Evolutionary conservation across 2,329 filamentous ascomycete species (phyloP).

Genomic region (Teratosphaeria zuluensis): DNA sequence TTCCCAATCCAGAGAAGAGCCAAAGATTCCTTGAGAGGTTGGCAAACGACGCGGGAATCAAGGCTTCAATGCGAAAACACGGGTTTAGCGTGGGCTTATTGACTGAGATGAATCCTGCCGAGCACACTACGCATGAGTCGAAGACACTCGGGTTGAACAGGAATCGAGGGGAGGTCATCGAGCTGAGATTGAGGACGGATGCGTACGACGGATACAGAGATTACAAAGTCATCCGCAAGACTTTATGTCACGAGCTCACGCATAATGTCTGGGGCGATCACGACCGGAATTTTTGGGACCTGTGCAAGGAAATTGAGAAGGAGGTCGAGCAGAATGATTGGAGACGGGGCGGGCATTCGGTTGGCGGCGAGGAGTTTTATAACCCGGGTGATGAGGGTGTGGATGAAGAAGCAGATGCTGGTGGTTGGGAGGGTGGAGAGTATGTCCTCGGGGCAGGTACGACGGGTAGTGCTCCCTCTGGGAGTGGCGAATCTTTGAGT

Average conservation of each 20-base stretch:
- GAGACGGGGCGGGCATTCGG: conserved; percentile 56
- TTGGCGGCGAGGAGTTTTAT: conserved; percentile 52
- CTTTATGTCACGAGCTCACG: conserved; percentile 87
- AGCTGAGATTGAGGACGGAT: conserved; percentile 83
- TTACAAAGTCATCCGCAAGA: conserved; percentile 83
- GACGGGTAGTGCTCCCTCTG: conserved; percentile 9
- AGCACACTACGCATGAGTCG: conserved; percentile 73
- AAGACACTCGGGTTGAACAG: conserved; percentile 78
- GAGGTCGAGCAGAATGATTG: conserved; percentile 78
- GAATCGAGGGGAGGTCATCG: conserved; percentile 81
- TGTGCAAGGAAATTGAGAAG: conserved; percentile 77
- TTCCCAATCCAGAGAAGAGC: conserved; percentile 65
- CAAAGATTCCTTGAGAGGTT: conserved; percentile 65
- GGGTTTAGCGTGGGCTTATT: conserved; percentile 75
- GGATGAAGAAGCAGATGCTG: conserved; percentile 44
- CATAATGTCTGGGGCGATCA: conserved; percentile 84
- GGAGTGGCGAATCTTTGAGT: conserved; percentile 42
- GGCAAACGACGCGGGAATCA: conserved; percentile 75
- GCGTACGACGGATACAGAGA: conserved; percentile 88
- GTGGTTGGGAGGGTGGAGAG: conserved; percentile 69
- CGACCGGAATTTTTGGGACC: conserved; percentile 78
- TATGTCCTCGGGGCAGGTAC: conserved; percentile 46
- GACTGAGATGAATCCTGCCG: conserved; percentile 88
- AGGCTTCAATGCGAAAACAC: conserved; percentile 71
- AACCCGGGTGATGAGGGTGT: conserved; percentile 35